phyloP scores from a whole-genome alignment of 2,329 filamentous ascomycete genomes.

The Anisogramma anomala region DNA sequence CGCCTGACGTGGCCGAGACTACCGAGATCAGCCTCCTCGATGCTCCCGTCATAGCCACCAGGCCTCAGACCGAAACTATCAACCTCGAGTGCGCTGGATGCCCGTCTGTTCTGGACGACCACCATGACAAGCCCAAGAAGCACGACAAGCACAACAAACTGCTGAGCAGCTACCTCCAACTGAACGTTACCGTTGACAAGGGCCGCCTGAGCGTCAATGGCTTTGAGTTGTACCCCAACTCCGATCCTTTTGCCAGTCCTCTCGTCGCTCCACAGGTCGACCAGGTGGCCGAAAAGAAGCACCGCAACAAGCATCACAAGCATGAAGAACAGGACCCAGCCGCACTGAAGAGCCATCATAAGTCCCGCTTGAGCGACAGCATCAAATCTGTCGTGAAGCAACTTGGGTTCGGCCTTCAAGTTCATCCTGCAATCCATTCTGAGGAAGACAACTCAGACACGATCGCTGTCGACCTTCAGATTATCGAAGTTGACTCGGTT shows the following conservation, averaged over 20 bases:
- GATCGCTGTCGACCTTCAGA: constrained; percentile 42
- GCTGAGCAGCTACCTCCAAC: constrained; percentile 37
- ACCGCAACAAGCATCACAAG: constrained; percentile 21
- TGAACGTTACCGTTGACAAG: constrained; percentile 44
- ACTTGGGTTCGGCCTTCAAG: constrained; percentile 39
- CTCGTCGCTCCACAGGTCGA: constrained; percentile 36
- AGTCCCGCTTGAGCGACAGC: constrained; percentile 16
- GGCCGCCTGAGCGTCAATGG: constrained; percentile 45
- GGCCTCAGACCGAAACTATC: constrained; percentile 28
- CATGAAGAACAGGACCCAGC: constrained; percentile 15
- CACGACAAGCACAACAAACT: constrained; percentile 18
- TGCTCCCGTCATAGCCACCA: constrained; percentile 16
- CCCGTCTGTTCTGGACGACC: constrained; percentile 26
- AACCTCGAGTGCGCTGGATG: constrained; percentile 44
- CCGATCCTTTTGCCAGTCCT: constrained; percentile 32
- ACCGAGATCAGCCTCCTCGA: constrained; percentile 32
- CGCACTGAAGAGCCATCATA: constrained; percentile 17
- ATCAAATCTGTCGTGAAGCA: constrained; percentile 20
- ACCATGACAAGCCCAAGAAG: constrained; percentile 18
- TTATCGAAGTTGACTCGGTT: constrained; percentile 46
- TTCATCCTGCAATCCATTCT: constrained; percentile 33
- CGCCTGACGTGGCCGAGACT: constrained; percentile 36
- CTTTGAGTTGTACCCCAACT: constrained; percentile 46
- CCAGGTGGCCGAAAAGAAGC: constrained; percentile 21
- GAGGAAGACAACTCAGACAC: constrained; percentile 40